Conservation (phyloP, 257 asterid species). For the Gentiana straminea region DNA sequence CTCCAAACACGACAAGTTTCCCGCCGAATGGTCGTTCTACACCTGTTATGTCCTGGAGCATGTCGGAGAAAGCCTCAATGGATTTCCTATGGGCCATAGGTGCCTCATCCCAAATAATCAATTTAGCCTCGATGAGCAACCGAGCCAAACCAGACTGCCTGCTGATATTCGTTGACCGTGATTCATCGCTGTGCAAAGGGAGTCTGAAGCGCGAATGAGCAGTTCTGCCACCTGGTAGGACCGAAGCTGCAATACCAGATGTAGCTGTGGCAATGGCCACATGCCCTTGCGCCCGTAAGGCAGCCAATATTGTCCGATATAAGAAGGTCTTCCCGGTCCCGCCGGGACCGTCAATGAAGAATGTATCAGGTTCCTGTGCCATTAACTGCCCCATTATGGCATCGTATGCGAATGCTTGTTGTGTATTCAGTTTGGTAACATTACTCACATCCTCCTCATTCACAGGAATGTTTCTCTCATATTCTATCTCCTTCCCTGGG, state of each 20-base stretch:
- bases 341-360: neutral
- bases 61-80: neutral
- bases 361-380: neutral
- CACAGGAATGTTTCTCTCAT: neutral
- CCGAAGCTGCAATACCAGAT: neutral
- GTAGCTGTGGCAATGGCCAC: neutral
- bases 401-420: neutral
- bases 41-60: neutral
- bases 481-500: neutral
- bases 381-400: neutral
- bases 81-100: neutral
- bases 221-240: neutral
- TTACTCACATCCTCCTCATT: neutral
- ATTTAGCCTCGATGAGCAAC: neutral
- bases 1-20: constrained; percentile 1
- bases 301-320: too few relatives aligned
- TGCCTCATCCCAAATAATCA: neutral
- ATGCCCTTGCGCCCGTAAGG: neutral
- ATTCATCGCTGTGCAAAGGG: neutral
- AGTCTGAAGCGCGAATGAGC: neutral
- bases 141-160: too few relatives aligned
- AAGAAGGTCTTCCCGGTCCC: neutral
- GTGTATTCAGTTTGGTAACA: neutral
- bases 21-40: neutral
- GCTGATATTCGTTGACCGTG: neutral